Evolutionary conservation across 2,329 filamentous ascomycete genomes (phyloP), one percentile per base, ranked within the genome.

Genomic region (Lecanosticta acicola): DNA sequence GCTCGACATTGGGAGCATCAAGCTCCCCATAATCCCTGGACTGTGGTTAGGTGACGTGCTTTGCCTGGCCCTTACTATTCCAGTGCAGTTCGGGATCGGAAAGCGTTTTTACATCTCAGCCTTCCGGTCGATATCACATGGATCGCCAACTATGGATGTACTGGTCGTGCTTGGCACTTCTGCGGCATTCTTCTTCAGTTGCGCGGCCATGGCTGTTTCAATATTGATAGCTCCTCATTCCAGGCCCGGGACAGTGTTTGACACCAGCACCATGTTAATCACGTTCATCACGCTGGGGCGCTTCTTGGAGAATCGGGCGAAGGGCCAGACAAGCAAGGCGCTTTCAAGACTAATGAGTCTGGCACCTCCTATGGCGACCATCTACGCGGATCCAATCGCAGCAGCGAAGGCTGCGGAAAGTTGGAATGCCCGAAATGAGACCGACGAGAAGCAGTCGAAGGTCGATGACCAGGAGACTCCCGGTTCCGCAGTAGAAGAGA

Each of bases 181-280:
- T 0, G 85, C 89, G 17, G 93, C 93, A 16, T 98, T 97, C 72
- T 93, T 95, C 68, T 98, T 96, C 71, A 97, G 91, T 65, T 71
- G 89, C 56, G 80, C 87, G 39, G 80, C 88, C 13, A 96, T 98
- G 88, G 44, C 84, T 3, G 81, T 97, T 13, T 94, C 89, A 0
- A 65, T 97, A 16, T 56, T 86, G 11, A 74, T 79, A n/a, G 72
- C 80, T 17, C 86, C 88, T 4, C 88, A 97, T 63, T 79, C 76
- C 2, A 80, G 87, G 39, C 93, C 93, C 1, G 83, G 81, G 53
- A 96, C 89, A 1, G 85, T 96, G 13, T 98, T 98, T 60, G 93
- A 98, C 63, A 98, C 93, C 1, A 96, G 90, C 68, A 95, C 89
- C 17, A 98, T 97, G 93, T 76, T 98, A 41, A 90, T 98, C 66